These are phyloP conservation scores for Tillandsia fasciculata DNA, from an alignment of 176 grass and related monocot genomes.

Conservation along the genomic window DNA sequence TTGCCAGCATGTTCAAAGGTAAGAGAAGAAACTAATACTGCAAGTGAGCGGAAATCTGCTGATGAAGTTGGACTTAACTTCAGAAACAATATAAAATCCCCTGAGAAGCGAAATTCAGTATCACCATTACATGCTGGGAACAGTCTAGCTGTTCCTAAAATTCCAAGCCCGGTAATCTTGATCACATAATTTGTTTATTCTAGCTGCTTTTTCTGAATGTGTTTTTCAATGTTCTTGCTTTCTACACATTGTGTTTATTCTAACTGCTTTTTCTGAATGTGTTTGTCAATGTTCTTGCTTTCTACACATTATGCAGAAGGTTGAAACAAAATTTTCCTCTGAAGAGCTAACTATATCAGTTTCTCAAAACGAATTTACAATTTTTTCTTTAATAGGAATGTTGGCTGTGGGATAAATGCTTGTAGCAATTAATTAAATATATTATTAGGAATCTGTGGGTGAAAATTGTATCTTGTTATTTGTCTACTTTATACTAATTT, in stretches of 20 bases:
- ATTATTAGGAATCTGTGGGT: too few species aligned
- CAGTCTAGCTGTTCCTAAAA: not conserved
- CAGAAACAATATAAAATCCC: not conserved
- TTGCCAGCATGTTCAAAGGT: not conserved
- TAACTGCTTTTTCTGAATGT: too few species aligned
- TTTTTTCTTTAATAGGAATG: too few species aligned
- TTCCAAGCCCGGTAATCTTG: not conserved
- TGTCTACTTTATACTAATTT: too few species aligned
- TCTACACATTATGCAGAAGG: too few species aligned
- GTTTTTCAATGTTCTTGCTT: not conserved
- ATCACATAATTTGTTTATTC: not conserved
- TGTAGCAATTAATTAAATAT: too few species aligned
- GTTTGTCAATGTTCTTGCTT: too few species aligned
- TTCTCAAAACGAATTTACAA: too few species aligned
- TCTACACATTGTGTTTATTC: not conserved
- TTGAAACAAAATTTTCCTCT: too few species aligned
- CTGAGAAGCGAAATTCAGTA: not conserved
- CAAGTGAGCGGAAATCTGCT: not conserved
- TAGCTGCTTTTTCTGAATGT: not conserved
- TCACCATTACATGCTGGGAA: not conserved
- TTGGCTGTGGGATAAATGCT: too few species aligned
- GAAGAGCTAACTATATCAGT: too few species aligned
- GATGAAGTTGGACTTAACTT: not conserved
- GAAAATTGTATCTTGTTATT: too few species aligned
- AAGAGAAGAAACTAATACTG: not conserved